Evolutionary conservation across 225 moss, liverwort and hornwort genomes (phyloP).

Genomic region (Ulota crispa): DNA sequence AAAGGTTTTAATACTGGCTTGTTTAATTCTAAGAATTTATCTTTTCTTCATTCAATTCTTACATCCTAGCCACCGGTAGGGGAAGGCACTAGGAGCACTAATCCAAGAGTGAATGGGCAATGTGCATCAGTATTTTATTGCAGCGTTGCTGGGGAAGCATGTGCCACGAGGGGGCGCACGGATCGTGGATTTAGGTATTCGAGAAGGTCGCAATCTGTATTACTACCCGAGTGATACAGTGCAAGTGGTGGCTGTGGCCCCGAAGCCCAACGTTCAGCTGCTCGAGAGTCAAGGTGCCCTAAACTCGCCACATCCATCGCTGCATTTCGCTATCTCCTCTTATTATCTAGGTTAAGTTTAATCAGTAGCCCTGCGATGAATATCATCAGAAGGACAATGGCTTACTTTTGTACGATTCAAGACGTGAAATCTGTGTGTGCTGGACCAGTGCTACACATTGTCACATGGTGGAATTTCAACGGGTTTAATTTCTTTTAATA

Average conservation of each 20-base stretch:
- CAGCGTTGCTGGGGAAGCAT: slow-evolving; percentile 87
- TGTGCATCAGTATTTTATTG: slow-evolving; percentile 83
- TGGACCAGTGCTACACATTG: not conserved
- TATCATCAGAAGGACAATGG: not conserved
- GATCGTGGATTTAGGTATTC: slow-evolving; percentile 76
- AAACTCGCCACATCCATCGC: not conserved
- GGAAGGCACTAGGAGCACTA: slow-evolving; percentile 1
- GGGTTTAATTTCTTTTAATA: too few species aligned
- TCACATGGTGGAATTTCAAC: slow-evolving; percentile 1
- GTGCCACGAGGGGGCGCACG: slow-evolving; percentile 88
- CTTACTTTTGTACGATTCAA: not conserved
- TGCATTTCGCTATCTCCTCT: not conserved
- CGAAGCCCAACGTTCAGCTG: slow-evolving; percentile 66
- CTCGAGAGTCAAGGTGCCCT: slow-evolving; percentile 84
- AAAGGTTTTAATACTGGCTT: not conserved
- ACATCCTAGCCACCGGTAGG: not conserved
- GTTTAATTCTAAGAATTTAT: not conserved
- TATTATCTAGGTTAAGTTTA: not conserved
- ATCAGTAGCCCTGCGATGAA: not conserved
- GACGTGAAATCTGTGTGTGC: not conserved
- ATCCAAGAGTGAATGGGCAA: slow-evolving; percentile 14
- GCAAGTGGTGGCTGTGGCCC: slow-evolving; percentile 79
- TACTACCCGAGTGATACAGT: slow-evolving; percentile 89
- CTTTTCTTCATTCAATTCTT: not conserved
- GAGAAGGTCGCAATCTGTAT: slow-evolving; percentile 94